A percentile compares a stretch with the other conserved stretches of the same genome.
Evolutionary conservation across 179 eudicot genomes (phyloP).

Genomic region (Beta macrorhiza): DNA sequence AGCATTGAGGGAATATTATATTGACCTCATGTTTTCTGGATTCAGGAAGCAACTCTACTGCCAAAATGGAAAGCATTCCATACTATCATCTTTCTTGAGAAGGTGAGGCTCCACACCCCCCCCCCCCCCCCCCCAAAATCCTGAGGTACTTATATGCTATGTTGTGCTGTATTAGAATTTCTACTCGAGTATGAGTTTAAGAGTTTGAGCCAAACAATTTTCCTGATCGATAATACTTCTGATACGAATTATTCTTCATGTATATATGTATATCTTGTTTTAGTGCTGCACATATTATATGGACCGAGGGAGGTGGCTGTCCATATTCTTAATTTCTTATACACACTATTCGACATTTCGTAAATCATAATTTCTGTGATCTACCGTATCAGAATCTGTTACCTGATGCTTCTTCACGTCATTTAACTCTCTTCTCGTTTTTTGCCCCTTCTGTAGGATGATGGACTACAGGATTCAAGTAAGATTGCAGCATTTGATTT

Average conservation of each 20-base stretch:
- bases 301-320: not conserved
- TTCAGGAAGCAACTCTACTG: conserved; percentile 61
- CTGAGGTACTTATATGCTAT: not conserved
- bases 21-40: conserved; percentile 15
- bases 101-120: conserved; percentile 38
- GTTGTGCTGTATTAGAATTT: not conserved
- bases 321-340: not conserved
- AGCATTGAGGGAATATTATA: not conserved
- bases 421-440: not conserved
- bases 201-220: not conserved
- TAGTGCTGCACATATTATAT: not conserved
- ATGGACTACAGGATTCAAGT: conserved; percentile 64
- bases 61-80: conserved; percentile 91
- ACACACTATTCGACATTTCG: not conserved
- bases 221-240: not conserved
- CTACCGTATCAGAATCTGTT: not conserved
- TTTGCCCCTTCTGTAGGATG: conserved; percentile 51
- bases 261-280: not conserved
- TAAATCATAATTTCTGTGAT: not conserved
- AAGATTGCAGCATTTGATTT: conserved; percentile 97
- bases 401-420: conserved; percentile 9
- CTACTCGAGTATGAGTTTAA: not conserved
- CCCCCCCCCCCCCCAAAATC: not conserved
- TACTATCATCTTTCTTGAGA: conserved; percentile 74
- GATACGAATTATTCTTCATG: not conserved